Percentiles rank a stretch among this genome's conserved stretches.
phyloP scores from a whole-genome alignment of 768 basidiomycete species.

The Lactarius hengduanensis region DNA sequence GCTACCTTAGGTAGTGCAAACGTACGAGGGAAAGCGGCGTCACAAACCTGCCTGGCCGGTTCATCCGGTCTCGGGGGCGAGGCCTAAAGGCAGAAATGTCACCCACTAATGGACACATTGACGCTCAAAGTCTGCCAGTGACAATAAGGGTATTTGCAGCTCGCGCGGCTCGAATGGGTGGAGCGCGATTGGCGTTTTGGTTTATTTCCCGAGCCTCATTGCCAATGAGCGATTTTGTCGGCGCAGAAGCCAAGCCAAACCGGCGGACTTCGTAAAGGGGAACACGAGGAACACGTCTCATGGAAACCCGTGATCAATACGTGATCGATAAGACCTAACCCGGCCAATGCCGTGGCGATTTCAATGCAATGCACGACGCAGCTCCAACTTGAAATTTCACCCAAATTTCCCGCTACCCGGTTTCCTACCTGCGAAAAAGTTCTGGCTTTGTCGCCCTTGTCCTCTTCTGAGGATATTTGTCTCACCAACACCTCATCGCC shows the following conservation, averaged over 20 bases:
- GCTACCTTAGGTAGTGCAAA: not conserved
- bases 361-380: no score
- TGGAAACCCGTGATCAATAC: no score
- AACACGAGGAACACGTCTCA: no score
- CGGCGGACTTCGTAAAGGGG: not conserved
- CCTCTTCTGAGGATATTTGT: not conserved
- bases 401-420: not conserved
- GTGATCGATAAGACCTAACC: not conserved
- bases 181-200: not conserved
- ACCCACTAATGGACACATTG: no score
- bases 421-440: not conserved
- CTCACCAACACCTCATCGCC: not conserved
- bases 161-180: not conserved
- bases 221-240: not conserved
- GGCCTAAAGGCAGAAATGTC: no score
- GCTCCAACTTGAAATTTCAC: no score
- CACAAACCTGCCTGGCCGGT: not conserved
- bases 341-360: no score
- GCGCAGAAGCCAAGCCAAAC: not conserved
- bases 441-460: not conserved
- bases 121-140: not conserved
- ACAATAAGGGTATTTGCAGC: not conserved
- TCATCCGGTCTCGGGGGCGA: no score
- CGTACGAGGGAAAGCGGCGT: not conserved
- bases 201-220: not conserved